A percentile compares a stretch with the other conserved stretches of the same genome.
phyloP scores from a whole-genome alignment of 768 basidiomycete genomes.

The Chiua virens region DNA sequence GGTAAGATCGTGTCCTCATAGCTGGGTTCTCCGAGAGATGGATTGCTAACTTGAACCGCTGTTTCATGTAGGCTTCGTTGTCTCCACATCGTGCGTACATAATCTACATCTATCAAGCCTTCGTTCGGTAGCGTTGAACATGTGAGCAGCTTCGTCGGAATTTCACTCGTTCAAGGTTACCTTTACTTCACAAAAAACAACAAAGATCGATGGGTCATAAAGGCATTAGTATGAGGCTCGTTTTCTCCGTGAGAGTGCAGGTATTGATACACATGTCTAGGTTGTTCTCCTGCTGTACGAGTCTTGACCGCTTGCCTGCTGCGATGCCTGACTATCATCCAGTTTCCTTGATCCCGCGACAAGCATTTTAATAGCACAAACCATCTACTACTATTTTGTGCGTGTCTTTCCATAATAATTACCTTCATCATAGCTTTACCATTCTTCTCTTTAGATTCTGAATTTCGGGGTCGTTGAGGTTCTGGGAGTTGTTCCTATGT shows the following conservation, averaged over 20 bases:
- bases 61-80: constrained; percentile 9
- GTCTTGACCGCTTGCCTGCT: neutral
- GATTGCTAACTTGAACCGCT: neutral
- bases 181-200: constrained; percentile 15
- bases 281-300: constrained; percentile 17
- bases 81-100: constrained; percentile 16
- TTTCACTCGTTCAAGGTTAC: constrained; percentile 21
- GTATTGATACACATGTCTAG: neutral
- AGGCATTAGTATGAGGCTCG: constrained; percentile 10
- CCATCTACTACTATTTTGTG: constrained; percentile 21
- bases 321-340: constrained; percentile 1
- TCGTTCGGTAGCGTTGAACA: neutral
- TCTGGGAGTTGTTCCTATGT: constrained; percentile 7
- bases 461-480: constrained; percentile 13
- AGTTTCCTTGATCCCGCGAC: constrained; percentile 18
- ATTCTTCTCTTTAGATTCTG: constrained; percentile 1
- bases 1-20: constrained; percentile 3
- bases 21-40: neutral
- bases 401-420: constrained; percentile 4
- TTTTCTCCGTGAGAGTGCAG: neutral
- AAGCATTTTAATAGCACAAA: constrained; percentile 16
- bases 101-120: neutral
- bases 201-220: constrained; percentile 13
- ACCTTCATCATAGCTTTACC: neutral
- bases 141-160: constrained; percentile 14